A percentile compares a stretch with the other conserved stretches of the same genome.
phyloP scores from a whole-genome alignment of 2,329 filamentous ascomycete genomes.

The Venturia oleaginea region DNA sequence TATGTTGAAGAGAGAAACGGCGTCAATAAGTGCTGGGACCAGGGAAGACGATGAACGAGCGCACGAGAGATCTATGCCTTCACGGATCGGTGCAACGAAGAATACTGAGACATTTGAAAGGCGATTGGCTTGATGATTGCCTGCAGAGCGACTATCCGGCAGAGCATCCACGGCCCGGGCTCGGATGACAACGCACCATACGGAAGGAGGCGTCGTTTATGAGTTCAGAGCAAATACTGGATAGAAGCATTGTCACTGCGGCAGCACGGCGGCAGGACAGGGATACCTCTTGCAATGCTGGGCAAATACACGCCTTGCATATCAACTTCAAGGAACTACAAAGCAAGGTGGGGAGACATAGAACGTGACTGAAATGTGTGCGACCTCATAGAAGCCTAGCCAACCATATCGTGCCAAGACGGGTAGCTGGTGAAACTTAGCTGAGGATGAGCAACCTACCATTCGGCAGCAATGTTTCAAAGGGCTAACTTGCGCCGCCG shows the following conservation, averaged over 20 bases:
- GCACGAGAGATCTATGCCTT: neutral
- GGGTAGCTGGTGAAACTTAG: neutral
- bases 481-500: neutral
- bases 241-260: neutral
- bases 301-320: constrained; percentile 5
- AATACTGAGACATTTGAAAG: constrained; percentile 11
- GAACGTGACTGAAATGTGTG: constrained; percentile 3
- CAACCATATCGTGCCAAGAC: constrained; percentile 2
- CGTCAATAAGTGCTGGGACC: neutral
- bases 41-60: neutral
- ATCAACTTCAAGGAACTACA: neutral
- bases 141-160: neutral
- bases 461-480: neutral
- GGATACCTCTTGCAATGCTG: neutral
- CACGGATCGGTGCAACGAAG: neutral
- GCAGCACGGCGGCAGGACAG: neutral
- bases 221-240: constrained; percentile 3
- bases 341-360: neutral
- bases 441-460: neutral
- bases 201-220: neutral
- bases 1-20: constrained; percentile 1
- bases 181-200: constrained; percentile 11
- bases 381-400: neutral
- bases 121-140: constrained; percentile 7
- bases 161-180: neutral